phyloP scores from a whole-genome alignment of 2,329 filamentous ascomycete species.

The Aaosphaeria arxii region DNA sequence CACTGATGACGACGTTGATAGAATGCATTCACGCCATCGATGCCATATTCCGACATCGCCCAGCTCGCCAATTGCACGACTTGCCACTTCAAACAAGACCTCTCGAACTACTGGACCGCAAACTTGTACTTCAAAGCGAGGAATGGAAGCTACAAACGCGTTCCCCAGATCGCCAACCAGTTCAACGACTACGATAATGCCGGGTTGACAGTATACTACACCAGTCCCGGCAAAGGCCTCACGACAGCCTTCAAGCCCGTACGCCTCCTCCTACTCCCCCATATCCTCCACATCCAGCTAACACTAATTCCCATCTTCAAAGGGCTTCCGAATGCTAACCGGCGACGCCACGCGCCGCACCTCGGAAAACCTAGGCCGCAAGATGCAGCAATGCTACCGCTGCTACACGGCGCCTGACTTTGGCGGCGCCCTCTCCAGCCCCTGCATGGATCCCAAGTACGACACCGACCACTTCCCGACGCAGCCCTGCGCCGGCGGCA shows the following conservation, averaged over 20 bases:
- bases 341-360: constrained; percentile 14
- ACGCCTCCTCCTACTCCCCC: neutral
- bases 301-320: neutral
- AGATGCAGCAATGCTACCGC: constrained; percentile 18
- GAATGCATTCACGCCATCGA: constrained; percentile 15
- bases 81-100: constrained; percentile 11
- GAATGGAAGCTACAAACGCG: constrained; percentile 14
- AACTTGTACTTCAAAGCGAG: constrained; percentile 13
- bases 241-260: constrained; percentile 18
- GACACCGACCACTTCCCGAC: constrained; percentile 39
- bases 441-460: constrained; percentile 15
- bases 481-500: constrained; percentile 39
- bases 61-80: constrained; percentile 15
- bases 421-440: constrained; percentile 13
- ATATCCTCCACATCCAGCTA: neutral
- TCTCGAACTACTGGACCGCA: constrained; percentile 15
- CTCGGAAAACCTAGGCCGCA: constrained; percentile 12
- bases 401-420: constrained; percentile 14
- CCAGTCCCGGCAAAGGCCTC: constrained; percentile 8
- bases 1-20: neutral
- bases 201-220: constrained; percentile 19
- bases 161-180: constrained; percentile 13
- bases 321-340: constrained; percentile 21
- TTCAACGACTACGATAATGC: constrained; percentile 18
- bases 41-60: constrained; percentile 12